Percentiles rank a stretch among this genome's conserved stretches.
phyloP scores from a whole-genome alignment of 2,329 filamentous ascomycete genomes.

The Verticillium alfalfae region DNA sequence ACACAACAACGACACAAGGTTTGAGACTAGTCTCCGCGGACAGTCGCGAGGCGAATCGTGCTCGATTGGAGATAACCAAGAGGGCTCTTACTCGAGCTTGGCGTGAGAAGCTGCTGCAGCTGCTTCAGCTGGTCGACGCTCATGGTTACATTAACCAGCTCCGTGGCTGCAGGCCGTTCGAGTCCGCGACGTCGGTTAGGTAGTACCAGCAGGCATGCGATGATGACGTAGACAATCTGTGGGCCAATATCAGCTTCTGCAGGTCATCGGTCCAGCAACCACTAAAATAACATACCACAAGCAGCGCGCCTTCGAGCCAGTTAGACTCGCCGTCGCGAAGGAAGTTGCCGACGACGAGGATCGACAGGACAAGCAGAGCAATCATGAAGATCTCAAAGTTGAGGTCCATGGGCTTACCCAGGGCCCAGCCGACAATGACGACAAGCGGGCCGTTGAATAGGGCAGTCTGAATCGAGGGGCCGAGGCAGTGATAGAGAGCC shows the following conservation, averaged over 20 bases:
- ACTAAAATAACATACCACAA: slow-evolving; percentile 42
- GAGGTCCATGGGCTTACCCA: slow-evolving; percentile 59
- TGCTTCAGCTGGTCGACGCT: slow-evolving; percentile 20
- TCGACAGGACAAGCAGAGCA: slow-evolving; percentile 66
- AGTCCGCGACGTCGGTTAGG: slow-evolving; percentile 29
- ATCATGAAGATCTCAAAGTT: slow-evolving; percentile 75
- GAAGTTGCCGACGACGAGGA: slow-evolving; percentile 71
- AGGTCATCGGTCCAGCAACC: neutral
- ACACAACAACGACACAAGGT: too few species aligned
- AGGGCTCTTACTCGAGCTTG: neutral
- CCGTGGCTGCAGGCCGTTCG: slow-evolving; percentile 19
- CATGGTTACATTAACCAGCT: slow-evolving; percentile 20
- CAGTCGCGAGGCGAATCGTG: neutral
- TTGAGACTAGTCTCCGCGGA: too few species aligned
- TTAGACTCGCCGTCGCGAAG: slow-evolving; percentile 70
- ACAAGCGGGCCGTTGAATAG: slow-evolving; percentile 69
- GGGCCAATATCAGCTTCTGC: neutral
- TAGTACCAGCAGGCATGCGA: slow-evolving; percentile 38
- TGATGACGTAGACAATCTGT: slow-evolving; percentile 34
- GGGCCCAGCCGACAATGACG: slow-evolving; percentile 65
- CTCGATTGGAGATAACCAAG: too few species aligned
- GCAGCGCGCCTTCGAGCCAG: slow-evolving; percentile 68
- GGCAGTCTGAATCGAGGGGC: slow-evolving; percentile 69
- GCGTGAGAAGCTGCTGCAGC: slow-evolving; percentile 16
- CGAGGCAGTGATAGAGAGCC: slow-evolving; percentile 66